Base-by-base conservation (phyloP, 768 basidiomycete species). In the Lyophyllum atratum region DNA sequence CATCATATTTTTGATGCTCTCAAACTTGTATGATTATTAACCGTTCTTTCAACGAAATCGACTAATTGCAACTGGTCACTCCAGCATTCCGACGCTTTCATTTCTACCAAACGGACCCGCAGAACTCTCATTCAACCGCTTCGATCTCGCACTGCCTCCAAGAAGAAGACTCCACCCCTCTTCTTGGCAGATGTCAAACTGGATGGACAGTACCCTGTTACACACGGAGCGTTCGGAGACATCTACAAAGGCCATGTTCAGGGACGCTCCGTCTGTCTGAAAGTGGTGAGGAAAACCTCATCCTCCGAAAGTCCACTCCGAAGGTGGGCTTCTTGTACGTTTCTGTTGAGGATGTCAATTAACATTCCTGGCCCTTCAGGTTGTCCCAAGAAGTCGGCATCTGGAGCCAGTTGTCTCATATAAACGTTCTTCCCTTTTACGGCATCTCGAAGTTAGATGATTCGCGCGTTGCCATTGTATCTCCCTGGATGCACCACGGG, bases 341-440 rank as follows among this genome's bases (percentile, higher is more conserved):
- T 31, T 10, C 17, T 43, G 12, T 28, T 6, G 17, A 14, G 7
- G 4, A 10, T 54, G 26, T 33, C 22, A 46, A 33, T 9, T 17
- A 2, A 9, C 26, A 6, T 25, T 52, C n/a, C 24, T 24, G 6
- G 7, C 19, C 45, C 17, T 19, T 33, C n/a, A 34, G 43, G 33
- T 24, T 54, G n/a, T 42, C 47, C 29, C 47, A 42, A 11, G 55
- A 56, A 49, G 55, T 49, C 11, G 28, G 49, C 21, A 31, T 51
- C 22, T 56, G 55, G 55, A 34, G 48, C 22, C 55, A 56, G 17
- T 25, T 56, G 12, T 49, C 49, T 15, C 48, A 56, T 28, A 49
- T 29, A 3, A 56, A 56, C 15, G 55, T 56, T 14, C 48, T 50
- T 14, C 55, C 55, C 14, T 56, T 56, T 22, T 56, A 56, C 34